Percentiles rank a stretch among this genome's conserved stretches.
phyloP scores from a whole-genome alignment of 164 flowering plant genomes.

The Vitis cinerea region DNA sequence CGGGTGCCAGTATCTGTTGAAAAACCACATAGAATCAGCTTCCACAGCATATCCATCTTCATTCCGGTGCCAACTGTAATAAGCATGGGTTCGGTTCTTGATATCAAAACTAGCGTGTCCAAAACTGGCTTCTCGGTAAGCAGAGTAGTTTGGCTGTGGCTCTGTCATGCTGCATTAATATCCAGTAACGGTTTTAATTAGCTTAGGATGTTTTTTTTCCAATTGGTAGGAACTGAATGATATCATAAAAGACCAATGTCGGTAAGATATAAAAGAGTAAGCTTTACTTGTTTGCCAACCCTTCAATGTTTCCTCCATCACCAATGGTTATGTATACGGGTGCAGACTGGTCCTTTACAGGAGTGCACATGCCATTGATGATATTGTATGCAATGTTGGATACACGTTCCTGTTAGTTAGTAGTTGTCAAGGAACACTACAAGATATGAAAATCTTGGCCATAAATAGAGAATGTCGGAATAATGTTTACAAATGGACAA shows the following conservation, averaged over 20 bases:
- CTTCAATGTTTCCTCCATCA: slow-evolving; percentile 90
- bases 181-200: too few relatives aligned
- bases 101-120: slow-evolving; percentile 60
- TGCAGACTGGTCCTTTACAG: slow-evolving; percentile 60
- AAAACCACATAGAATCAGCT: slow-evolving; percentile 40
- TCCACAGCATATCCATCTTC: slow-evolving; percentile 40
- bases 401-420: slow-evolving; percentile 45
- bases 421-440: too few relatives aligned
- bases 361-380: slow-evolving; percentile 60
- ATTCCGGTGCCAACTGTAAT: slow-evolving; percentile 42
- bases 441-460: too few relatives aligned
- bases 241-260: too few relatives aligned
- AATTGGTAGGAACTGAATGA: too few relatives aligned
- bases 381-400: slow-evolving; percentile 76
- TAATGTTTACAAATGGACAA: too few relatives aligned
- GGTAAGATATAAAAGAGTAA: too few relatives aligned
- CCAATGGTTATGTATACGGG: slow-evolving; percentile 92
- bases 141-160: slow-evolving; percentile 72
- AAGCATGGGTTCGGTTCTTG: slow-evolving; percentile 52
- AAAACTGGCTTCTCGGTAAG: slow-evolving; percentile 50
- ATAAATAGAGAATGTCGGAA: too few relatives aligned
- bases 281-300: slow-evolving; percentile 72
- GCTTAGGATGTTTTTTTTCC: too few relatives aligned
- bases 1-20: slow-evolving; percentile 32
- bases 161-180: slow-evolving; percentile 47